These are phyloP conservation scores for Pythium sukuiense DNA, from an alignment of 352 stramenopile genomes.

Conservation along the genomic window DNA sequence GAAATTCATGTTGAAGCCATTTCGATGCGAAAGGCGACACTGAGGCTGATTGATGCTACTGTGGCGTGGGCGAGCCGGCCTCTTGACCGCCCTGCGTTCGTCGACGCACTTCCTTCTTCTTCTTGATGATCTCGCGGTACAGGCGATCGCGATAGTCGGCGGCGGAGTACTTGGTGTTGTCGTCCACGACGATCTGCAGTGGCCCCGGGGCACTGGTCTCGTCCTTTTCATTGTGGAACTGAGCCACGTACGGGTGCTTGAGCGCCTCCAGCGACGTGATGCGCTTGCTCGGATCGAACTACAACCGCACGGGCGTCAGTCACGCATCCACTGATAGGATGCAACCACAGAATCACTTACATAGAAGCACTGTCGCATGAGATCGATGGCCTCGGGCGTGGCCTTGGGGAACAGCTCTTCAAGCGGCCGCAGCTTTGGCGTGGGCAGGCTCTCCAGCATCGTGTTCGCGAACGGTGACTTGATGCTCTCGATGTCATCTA, in stretches of 20 bases:
- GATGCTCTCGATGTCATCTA: constrained; percentile 90
- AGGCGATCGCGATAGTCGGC: constrained; percentile 92
- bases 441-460: constrained; percentile 92
- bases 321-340: not conserved
- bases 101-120: constrained; percentile 90
- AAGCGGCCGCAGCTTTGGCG: constrained; percentile 69
- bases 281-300: constrained; percentile 93
- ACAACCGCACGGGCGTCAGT: constrained; percentile 9
- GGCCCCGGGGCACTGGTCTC: constrained; percentile 75
- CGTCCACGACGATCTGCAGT: constrained; percentile 89
- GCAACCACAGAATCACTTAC: constrained; percentile 27
- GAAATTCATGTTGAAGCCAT: constrained; percentile 14
- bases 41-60: constrained; percentile 5
- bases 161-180: constrained; percentile 94
- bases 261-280: constrained; percentile 86
- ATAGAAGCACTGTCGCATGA: constrained; percentile 89
- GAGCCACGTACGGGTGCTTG: constrained; percentile 92
- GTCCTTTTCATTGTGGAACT: constrained; percentile 96
- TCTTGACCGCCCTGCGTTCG: constrained; percentile 36
- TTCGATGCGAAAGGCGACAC: not conserved
- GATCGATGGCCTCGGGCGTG: constrained; percentile 83
- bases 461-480: constrained; percentile 92
- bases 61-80: constrained; percentile 24
- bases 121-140: constrained; percentile 93
- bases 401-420: constrained; percentile 89